Base-by-base conservation (phyloP, 2,329 filamentous ascomycete species). In the Colletotrichum sp. region DNA sequence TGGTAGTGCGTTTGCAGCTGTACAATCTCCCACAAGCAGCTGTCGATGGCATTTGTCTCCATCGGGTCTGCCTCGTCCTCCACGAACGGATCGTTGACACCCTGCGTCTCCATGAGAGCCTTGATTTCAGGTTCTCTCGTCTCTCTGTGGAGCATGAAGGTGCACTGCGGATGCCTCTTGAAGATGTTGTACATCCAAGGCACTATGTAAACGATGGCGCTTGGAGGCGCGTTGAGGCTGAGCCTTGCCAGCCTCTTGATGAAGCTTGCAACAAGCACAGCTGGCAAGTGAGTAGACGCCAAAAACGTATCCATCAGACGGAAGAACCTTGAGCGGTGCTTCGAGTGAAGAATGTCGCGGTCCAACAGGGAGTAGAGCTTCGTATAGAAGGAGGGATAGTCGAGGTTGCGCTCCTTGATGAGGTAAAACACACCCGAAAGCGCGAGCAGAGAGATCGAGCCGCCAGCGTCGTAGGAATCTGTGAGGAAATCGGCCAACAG, bases 171-270 rank as follows among this genome's bases (percentile, higher is more conserved):
- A 81, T 99, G 97, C 77, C 90, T 90, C 83, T 95, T 97, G 82
- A 99, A 89, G 78, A 98, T 89, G 84, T 99, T 99, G 87, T 99
- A 99, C 66, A 96, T 92, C 92, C 95, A 98, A 1, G 97, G 97
- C 12, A 98, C 89, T 59, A 98, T 92, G 68, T 92, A 93, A 18
- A 98, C 96, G 67, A 98, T 93, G 34, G 95, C 96, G 38, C 94
- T 92, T 3, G 97, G 97, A 4, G 97, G 96, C 0, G 95, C 96
- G 79, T 94, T 92, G n/a, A 99, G 89, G 18, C 94, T 91, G 47
- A 98, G 88, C 66, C 96, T 90, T 5, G 95, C 91, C 11, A 99
- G 89, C n/a, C 95, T 91, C 85, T 99, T 99, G 86, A 99, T 92
- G 84, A 99, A 99, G 83, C 95, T 98, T 15, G 97, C 96, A 3